phyloP scores from a whole-genome alignment of 768 basidiomycete species.

The Boletales sp. region DNA sequence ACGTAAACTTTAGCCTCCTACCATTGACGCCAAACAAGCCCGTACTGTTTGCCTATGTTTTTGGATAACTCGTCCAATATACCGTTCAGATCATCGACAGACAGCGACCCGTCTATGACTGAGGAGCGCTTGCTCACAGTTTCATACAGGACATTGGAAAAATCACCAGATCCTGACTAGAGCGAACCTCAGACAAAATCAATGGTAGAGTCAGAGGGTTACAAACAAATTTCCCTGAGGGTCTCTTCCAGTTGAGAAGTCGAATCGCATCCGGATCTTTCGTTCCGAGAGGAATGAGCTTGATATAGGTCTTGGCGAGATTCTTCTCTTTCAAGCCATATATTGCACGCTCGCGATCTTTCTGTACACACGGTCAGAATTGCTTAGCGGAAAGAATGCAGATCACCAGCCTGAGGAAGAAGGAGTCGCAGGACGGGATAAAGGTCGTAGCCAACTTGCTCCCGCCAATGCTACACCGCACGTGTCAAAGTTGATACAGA shows the following conservation, averaged over 20 bases:
- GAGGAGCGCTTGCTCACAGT: slow-evolving; percentile 84
- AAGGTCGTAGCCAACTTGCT: slow-evolving; percentile 80
- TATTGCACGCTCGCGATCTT: slow-evolving; percentile 88
- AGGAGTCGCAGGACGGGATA: slow-evolving; percentile 88
- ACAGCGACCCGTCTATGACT: slow-evolving; percentile 67
- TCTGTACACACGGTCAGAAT: slow-evolving; percentile 43
- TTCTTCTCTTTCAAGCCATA: slow-evolving; percentile 96
- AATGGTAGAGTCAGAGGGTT: background rate
- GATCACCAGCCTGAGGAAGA: slow-evolving; percentile 70
- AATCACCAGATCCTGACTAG: slow-evolving; percentile 79
- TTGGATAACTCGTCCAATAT: slow-evolving; percentile 74
- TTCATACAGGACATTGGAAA: slow-evolving; percentile 82
- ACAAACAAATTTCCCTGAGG: slow-evolving; percentile 63
- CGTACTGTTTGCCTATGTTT: slow-evolving; percentile 73
- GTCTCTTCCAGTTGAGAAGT: slow-evolving; percentile 88
- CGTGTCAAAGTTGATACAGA: slow-evolving; percentile 6
- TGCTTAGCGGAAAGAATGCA: no score
- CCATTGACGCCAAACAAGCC: background rate
- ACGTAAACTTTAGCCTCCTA: slow-evolving; percentile 7
- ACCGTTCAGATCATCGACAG: slow-evolving; percentile 81
- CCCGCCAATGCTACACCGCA: slow-evolving; percentile 70
- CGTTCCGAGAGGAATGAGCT: slow-evolving; percentile 77
- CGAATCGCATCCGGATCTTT: slow-evolving; percentile 79
- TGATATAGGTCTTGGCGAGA: slow-evolving; percentile 89
- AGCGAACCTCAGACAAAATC: background rate